Evolutionary conservation across 2,329 filamentous ascomycete species (phyloP).

Genomic region (Neonectria sp.): DNA sequence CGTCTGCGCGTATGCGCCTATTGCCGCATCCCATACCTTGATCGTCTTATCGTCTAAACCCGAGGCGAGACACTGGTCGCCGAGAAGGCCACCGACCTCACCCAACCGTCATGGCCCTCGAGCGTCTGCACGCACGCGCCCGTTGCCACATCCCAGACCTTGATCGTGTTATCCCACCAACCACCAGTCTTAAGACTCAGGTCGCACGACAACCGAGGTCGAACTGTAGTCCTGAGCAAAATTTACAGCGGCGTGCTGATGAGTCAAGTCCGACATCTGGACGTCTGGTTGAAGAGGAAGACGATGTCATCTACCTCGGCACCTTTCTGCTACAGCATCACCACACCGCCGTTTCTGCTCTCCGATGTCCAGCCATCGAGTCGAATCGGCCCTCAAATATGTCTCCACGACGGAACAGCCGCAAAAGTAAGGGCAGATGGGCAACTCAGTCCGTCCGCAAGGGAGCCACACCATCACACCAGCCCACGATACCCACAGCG

Average conservation of each 20-base stretch:
- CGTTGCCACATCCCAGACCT: too few relatives aligned
- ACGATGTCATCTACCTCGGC: background rate
- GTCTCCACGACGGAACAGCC: too few relatives aligned
- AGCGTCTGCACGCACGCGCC: background rate
- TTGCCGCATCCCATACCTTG: too few relatives aligned
- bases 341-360: background rate
- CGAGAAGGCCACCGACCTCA: background rate
- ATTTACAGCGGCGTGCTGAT: background rate
- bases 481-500: background rate
- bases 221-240: background rate
- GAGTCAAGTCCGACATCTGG: background rate
- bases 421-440: too few relatives aligned
- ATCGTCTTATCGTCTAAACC: too few relatives aligned
- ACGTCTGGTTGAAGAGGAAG: background rate
- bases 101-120: background rate
- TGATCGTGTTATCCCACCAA: background rate
- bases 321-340: background rate
- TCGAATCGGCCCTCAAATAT: too few relatives aligned
- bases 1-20: too few relatives aligned
- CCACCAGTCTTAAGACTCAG: background rate
- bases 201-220: background rate
- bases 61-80: too few relatives aligned
- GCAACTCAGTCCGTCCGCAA: background rate
- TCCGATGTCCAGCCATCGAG: background rate
- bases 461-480: background rate